These are phyloP conservation scores for Pholiota conissans DNA, from an alignment of 768 basidiomycete genomes.

Conservation along the genomic window DNA sequence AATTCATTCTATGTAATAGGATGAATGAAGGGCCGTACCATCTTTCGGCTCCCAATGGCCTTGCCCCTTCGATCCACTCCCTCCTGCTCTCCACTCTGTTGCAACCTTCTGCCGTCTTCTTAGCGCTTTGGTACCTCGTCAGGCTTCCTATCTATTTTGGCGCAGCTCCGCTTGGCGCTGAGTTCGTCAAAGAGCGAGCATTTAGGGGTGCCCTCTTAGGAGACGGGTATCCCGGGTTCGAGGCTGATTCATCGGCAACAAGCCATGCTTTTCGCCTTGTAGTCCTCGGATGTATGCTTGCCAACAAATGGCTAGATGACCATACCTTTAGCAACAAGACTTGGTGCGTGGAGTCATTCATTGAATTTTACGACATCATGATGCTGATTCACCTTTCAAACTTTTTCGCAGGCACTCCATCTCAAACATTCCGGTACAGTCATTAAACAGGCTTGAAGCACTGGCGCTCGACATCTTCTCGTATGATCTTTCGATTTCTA, in stretches of 20 bases:
- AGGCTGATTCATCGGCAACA: conserved; percentile 52
- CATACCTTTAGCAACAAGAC: conserved; percentile 91
- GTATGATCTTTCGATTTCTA: conserved; percentile 69
- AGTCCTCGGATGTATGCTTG: conserved; percentile 80
- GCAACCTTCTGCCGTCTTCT: conserved; percentile 77
- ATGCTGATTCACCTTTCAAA: conserved; percentile 5
- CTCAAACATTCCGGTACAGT: conserved; percentile 69
- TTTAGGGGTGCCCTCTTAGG: conserved; percentile 68
- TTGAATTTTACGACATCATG: conserved; percentile 7
- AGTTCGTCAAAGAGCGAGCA: conserved; percentile 56
- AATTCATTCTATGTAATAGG: conserved; percentile 20
- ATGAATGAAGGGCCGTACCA: conserved; percentile 41
- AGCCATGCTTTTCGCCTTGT: conserved; percentile 72
- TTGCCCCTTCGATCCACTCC: conserved; percentile 67
- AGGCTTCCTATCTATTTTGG: conserved; percentile 72
- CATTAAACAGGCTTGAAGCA: conserved; percentile 70
- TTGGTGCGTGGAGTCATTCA: conserved; percentile 49
- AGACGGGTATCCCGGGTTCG: conserved; percentile 40
- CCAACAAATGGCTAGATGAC: conserved; percentile 88
- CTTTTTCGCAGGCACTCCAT: conserved; percentile 66
- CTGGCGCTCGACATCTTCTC: conserved; percentile 69
- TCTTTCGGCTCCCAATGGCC: conserved; percentile 46
- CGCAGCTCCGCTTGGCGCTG: conserved; percentile 47
- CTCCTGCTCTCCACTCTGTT: conserved; percentile 76
- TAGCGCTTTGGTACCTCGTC: conserved; percentile 82